These are phyloP conservation scores for Aciculosporium take DNA, from an alignment of 2,329 filamentous ascomycete species.

Conservation along the genomic window DNA sequence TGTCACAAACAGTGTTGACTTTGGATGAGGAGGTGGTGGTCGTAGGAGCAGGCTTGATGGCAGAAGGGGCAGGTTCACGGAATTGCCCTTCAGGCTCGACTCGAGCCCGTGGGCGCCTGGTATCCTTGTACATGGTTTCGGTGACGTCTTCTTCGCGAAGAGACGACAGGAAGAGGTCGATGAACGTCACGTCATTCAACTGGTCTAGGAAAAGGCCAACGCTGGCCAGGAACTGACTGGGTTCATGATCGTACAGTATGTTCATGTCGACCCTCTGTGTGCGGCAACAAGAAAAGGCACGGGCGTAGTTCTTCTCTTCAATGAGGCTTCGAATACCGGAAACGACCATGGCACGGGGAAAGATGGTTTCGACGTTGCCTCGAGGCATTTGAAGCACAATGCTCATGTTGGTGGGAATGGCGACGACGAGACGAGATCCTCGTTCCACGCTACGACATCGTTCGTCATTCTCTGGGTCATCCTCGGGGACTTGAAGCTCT, in stretches of 20 bases:
- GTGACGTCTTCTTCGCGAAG: slow-evolving; percentile 87
- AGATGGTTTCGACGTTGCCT: slow-evolving; percentile 91
- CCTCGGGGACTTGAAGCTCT: slow-evolving; percentile 71
- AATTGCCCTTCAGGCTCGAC: slow-evolving; percentile 1
- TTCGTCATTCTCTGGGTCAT: slow-evolving; percentile 86
- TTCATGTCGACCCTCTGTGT: slow-evolving; percentile 97
- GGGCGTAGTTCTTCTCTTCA: slow-evolving; percentile 64
- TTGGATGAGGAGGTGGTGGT: slow-evolving; percentile 31
- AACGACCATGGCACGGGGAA: slow-evolving; percentile 79
- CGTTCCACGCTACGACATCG: slow-evolving; percentile 84
- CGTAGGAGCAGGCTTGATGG: slow-evolving; percentile 9
- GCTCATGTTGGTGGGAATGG: slow-evolving; percentile 75
- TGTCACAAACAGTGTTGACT: slow-evolving; percentile 78
- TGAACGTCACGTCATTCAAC: slow-evolving; percentile 63
- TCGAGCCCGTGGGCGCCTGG: slow-evolving; percentile 32
- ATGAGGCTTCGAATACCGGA: slow-evolving; percentile 76
- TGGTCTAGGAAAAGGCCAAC: slow-evolving; percentile 71
- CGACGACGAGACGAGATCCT: slow-evolving; percentile 73
- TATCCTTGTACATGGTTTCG: slow-evolving; percentile 86
- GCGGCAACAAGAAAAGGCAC: slow-evolving; percentile 76
- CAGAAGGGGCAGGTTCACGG: slow-evolving; percentile 4
- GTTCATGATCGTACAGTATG: slow-evolving; percentile 86
- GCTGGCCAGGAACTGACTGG: slow-evolving; percentile 66
- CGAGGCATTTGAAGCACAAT: slow-evolving; percentile 89
- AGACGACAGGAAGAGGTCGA: slow-evolving; percentile 84